phyloP scores from a whole-genome alignment of 768 basidiomycete genomes.

The Naematelia encephala region DNA sequence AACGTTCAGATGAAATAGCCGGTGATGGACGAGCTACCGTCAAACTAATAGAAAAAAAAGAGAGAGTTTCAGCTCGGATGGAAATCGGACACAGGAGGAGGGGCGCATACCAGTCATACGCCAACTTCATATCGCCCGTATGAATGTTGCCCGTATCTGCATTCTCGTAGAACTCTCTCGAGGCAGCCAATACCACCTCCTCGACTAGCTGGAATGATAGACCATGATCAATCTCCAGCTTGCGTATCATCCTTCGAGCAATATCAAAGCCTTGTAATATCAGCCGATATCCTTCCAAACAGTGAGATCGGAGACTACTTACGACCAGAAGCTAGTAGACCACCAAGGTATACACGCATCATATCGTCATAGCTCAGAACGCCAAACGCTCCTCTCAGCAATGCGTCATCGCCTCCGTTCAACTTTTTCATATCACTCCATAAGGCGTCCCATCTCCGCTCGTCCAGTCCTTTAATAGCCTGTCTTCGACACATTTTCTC shows the following conservation, averaged over 20 bases:
- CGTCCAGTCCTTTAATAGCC: constrained; percentile 9
- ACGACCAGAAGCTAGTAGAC: constrained; percentile 83
- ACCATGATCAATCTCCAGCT: constrained; percentile 55
- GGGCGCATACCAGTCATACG: constrained; percentile 79
- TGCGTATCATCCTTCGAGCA: constrained; percentile 60
- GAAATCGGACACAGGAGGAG: background rate
- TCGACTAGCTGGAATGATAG: constrained; percentile 62
- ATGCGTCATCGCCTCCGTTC: constrained; percentile 60
- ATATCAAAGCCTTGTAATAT: constrained; percentile 47
- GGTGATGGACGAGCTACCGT: constrained; percentile 67
- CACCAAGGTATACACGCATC: constrained; percentile 76
- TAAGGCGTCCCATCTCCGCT: constrained; percentile 80
- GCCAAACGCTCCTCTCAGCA: constrained; percentile 74
- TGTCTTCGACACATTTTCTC: constrained; percentile 65
- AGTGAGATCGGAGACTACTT: constrained; percentile 52
- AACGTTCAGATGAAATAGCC: constrained; percentile 65
- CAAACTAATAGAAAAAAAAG: constrained; percentile 57
- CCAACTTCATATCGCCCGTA: constrained; percentile 90
- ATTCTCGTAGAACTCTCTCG: constrained; percentile 92
- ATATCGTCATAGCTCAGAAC: constrained; percentile 68
- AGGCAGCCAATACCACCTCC: constrained; percentile 72
- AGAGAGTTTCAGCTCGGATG: constrained; percentile 1
- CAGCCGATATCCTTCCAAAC: no score
- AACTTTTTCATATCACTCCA: constrained; percentile 88
- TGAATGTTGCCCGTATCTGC: constrained; percentile 88